phyloP scores from a whole-genome alignment of 371 early-diverging fungal species.

The Syncephalis plumigaleata region DNA sequence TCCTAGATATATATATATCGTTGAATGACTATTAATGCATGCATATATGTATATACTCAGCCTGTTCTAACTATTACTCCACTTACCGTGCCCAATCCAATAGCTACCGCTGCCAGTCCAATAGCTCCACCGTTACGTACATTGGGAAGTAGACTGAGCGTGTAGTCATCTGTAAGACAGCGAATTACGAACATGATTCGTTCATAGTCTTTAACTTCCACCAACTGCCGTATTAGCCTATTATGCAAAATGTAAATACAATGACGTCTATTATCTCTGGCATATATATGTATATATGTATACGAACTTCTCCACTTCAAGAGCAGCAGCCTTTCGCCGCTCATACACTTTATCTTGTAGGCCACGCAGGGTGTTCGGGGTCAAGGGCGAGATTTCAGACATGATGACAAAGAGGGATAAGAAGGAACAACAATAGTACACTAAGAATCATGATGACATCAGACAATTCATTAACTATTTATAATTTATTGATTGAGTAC shows the following conservation, averaged over 20 bases:
- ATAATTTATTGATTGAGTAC: no score
- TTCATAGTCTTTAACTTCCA: conserved; percentile 20
- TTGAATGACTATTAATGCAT: no score
- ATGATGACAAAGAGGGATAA: conserved; percentile 8
- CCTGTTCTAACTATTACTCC: no score
- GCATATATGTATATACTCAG: no score
- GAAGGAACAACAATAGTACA: no score
- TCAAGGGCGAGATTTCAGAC: conserved; percentile 17
- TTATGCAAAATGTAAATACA: background rate
- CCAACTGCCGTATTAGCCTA: conserved; percentile 54
- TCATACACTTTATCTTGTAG: conserved; percentile 79
- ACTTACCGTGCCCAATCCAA: conserved; percentile 58
- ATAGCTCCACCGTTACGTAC: conserved; percentile 85
- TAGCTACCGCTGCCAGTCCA: conserved; percentile 71
- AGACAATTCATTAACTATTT: no score
- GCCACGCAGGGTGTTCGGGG: conserved; percentile 24
- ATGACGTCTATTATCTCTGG: background rate
- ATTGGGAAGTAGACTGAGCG: conserved; percentile 56
- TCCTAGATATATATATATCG: conserved; percentile 21
- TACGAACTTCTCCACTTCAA: conserved; percentile 65
- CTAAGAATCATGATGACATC: no score
- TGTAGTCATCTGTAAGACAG: conserved; percentile 60
- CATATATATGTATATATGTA: conserved; percentile 1
- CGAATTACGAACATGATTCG: conserved; percentile 43
- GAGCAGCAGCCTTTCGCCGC: conserved; percentile 70